phyloP scores from a whole-genome alignment of 768 basidiomycete species.

The Steccherinum ochraceum region DNA sequence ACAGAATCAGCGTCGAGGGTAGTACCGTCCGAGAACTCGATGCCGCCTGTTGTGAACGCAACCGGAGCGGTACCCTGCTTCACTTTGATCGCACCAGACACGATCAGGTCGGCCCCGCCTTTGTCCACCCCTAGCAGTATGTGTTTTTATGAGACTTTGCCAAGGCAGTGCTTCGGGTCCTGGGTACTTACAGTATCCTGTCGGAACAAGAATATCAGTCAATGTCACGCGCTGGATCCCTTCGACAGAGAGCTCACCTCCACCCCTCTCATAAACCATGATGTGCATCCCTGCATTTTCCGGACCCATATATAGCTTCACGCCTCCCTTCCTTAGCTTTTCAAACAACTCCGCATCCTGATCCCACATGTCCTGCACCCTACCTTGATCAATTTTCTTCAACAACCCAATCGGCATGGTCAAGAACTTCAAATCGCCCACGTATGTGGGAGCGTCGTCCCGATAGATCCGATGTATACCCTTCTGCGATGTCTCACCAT shows the following conservation, averaged over 20 bases:
- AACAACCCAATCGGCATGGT: slow-evolving; percentile 18
- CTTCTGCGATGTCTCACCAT: slow-evolving; percentile 1
- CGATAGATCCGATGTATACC: slow-evolving; percentile 7
- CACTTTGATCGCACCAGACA: slow-evolving; percentile 12
- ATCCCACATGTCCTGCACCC: slow-evolving; percentile 18
- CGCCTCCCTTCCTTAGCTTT: slow-evolving; percentile 28
- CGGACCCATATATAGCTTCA: slow-evolving; percentile 27
- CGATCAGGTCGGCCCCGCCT: slow-evolving; percentile 15
- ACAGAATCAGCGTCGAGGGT: slow-evolving; percentile 24
- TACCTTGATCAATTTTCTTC: slow-evolving; percentile 12
- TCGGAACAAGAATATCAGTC: too few relatives aligned
- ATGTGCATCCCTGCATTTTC: slow-evolving; percentile 25
- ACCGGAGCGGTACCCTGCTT: slow-evolving; percentile 13
- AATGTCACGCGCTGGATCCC: too few relatives aligned
- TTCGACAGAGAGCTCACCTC: slow-evolving; percentile 30
- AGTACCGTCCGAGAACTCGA: slow-evolving; percentile 22
- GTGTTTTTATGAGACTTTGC: background rate
- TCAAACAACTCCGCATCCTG: slow-evolving; percentile 28
- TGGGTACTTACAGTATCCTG: too few relatives aligned
- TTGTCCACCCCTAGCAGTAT: slow-evolving; percentile 13
- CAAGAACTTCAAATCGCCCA: slow-evolving; percentile 18
- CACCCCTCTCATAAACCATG: slow-evolving; percentile 23
- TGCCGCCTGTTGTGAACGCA: slow-evolving; percentile 7
- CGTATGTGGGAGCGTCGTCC: slow-evolving; percentile 15
- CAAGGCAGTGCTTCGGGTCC: too few relatives aligned